Base-by-base conservation (phyloP, 2,329 filamentous ascomycete species). In the Aspergillus tamarii region DNA sequence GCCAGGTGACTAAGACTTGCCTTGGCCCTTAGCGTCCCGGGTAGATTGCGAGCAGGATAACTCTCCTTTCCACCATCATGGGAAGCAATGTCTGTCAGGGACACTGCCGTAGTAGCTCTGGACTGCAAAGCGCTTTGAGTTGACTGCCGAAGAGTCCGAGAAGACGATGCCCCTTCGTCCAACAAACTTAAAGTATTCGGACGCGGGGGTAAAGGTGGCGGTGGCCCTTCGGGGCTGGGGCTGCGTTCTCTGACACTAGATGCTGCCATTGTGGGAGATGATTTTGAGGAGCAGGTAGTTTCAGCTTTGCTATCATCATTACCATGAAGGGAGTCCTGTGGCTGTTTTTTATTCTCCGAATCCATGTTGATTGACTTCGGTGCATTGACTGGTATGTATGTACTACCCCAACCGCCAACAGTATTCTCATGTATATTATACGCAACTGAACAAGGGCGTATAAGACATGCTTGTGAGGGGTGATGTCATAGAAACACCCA, bases 51-150 rank as follows among this genome's bases (percentile, higher is more conserved):
- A 52, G 73, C 65, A 54, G 72, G 77, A 71, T 90, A 90, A 1
- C 86, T 89, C 43, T 90, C 89, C 64, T 87, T 84, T 23, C 87
- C 87, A 64, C 87, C 88, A 74, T 92, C 91, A 12, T 88, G 84
- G 0, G 91, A 92, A 70, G 92, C 90, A 61, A 94, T 89, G 69
- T 94, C 93, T 66, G 93, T 85, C 19, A 92, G 86, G 0, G 93
- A 94, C 16, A 98, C 74, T 11, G 93, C 93, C 0, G 93, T 97
- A 4, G 94, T 97, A 55, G 94, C 88, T 64, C 88, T 88, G 1
- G 90, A 88, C 62, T 82, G 79, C 28, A 84, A 70, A 36, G 70
- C 73, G 32, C 77, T 69, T 59, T 75, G 75, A 34, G 72, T 66
- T n/a, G 71, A 64, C 34, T 73, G 75, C 30, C 77, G 76, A 4